Evolutionary conservation across 257 asterid genomes (phyloP).

Genomic region (Rauvolfia tetraphylla): DNA sequence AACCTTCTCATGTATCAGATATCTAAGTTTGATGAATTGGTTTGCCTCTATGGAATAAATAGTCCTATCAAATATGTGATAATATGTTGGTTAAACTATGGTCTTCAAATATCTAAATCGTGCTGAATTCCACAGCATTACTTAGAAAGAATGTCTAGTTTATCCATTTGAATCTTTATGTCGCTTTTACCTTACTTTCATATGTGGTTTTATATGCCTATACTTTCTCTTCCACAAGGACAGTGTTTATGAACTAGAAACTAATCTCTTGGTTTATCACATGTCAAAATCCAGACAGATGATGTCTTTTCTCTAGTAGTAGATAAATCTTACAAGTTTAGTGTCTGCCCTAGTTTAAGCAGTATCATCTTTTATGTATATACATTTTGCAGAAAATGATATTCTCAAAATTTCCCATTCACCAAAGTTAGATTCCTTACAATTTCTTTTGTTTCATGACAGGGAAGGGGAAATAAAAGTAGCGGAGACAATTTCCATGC

Average conservation of each 20-base stretch:
- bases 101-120: background rate
- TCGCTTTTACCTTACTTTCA: background rate
- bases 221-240: background rate
- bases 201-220: background rate
- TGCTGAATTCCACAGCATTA: background rate
- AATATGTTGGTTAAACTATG: background rate
- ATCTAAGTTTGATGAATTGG: background rate
- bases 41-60: background rate
- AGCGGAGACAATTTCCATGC: constrained; percentile 98
- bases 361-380: background rate
- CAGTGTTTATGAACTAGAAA: background rate
- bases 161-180: background rate
- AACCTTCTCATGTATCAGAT: background rate
- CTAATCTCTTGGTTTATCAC: background rate
- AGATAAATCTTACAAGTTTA: background rate
- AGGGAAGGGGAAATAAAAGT: constrained; percentile 97
- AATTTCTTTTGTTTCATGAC: constrained; percentile 18
- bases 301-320: background rate
- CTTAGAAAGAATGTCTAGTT: background rate
- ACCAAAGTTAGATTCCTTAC: background rate
- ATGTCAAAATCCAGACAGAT: background rate
- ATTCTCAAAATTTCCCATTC: background rate
- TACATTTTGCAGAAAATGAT: background rate
- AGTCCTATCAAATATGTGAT: background rate
- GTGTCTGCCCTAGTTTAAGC: background rate